Conservation (phyloP, 345 rosid genomes). For the Noccaea bulbosa region DNA sequence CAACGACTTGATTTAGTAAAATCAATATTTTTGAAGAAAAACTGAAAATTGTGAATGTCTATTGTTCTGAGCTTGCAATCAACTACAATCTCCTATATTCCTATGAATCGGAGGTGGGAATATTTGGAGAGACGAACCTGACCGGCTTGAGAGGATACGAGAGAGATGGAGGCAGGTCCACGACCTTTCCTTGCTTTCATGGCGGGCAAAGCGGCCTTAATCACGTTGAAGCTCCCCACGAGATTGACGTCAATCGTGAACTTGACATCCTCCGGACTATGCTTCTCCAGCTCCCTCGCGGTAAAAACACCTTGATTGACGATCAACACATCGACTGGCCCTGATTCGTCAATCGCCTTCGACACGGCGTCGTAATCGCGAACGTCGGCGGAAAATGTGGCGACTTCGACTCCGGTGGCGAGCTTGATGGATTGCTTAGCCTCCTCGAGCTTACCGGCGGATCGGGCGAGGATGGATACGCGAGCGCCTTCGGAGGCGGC, state of each 20-base stretch:
- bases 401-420: slow-evolving; percentile 71
- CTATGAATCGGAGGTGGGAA: not conserved
- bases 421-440: slow-evolving; percentile 64
- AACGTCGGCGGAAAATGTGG: slow-evolving; percentile 73
- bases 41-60: not conserved
- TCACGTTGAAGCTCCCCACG: slow-evolving; percentile 78
- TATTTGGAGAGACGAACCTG: slow-evolving; percentile 55
- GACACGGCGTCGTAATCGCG: slow-evolving; percentile 66
- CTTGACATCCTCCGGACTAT: slow-evolving; percentile 69
- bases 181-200: slow-evolving; percentile 63
- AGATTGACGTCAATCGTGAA: slow-evolving; percentile 81
- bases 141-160: slow-evolving; percentile 89
- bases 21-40: not conserved
- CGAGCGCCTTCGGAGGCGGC: slow-evolving; percentile 74
- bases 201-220: slow-evolving; percentile 79
- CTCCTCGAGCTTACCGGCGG: slow-evolving; percentile 62
- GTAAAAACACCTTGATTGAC: slow-evolving; percentile 80
- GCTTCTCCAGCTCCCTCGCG: slow-evolving; percentile 65
- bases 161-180: slow-evolving; percentile 65
- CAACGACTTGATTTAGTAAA: not conserved
- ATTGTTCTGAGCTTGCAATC: not conserved
- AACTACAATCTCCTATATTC: not conserved
- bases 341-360: slow-evolving; percentile 59
- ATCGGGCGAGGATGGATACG: slow-evolving; percentile 77
- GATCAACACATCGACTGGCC: slow-evolving; percentile 70